phyloP scores from a whole-genome alignment of 495 filamentous ascomycete genomes.

The Penicillium fimorum region DNA sequence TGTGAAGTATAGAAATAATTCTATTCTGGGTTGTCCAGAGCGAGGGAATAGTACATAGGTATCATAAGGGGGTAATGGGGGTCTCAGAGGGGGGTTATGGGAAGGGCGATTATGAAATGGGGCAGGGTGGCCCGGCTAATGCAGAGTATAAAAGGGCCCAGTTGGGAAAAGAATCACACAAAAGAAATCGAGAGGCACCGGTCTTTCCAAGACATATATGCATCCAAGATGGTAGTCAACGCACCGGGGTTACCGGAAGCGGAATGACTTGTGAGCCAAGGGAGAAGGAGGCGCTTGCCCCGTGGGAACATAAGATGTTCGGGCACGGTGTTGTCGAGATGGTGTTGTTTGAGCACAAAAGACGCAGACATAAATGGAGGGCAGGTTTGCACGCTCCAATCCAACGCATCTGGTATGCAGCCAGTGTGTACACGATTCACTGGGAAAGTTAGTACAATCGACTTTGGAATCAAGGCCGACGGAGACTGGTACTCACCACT shows the following conservation, averaged over 20 bases:
- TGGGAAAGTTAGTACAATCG: conserved; percentile 33
- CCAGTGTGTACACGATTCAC: conserved; percentile 85
- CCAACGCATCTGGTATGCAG: conserved; percentile 78
- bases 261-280: conserved; percentile 65
- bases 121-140: conserved; percentile 24
- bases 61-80: conserved; percentile 23
- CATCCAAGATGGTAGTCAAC: conserved; percentile 6
- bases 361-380: conserved; percentile 74
- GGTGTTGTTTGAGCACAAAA: conserved; percentile 80
- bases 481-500: conserved; percentile 60
- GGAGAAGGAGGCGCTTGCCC: conserved; percentile 53
- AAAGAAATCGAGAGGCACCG: conserved; percentile 24
- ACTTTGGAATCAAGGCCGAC: neutral
- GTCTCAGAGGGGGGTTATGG: neutral
- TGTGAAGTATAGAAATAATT: conserved; percentile 12
- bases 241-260: conserved; percentile 34
- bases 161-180: conserved; percentile 20
- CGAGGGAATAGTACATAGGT: conserved; percentile 36
- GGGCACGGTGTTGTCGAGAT: conserved; percentile 61
- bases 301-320: conserved; percentile 49
- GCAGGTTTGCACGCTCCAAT: conserved; percentile 61
- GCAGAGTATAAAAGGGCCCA: conserved; percentile 14
- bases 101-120: conserved; percentile 24
- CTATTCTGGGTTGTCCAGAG: conserved; percentile 14
- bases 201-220: conserved; percentile 20